Conservation (phyloP, 805 yeast species). For the Cyberlindnera sargentensis region DNA sequence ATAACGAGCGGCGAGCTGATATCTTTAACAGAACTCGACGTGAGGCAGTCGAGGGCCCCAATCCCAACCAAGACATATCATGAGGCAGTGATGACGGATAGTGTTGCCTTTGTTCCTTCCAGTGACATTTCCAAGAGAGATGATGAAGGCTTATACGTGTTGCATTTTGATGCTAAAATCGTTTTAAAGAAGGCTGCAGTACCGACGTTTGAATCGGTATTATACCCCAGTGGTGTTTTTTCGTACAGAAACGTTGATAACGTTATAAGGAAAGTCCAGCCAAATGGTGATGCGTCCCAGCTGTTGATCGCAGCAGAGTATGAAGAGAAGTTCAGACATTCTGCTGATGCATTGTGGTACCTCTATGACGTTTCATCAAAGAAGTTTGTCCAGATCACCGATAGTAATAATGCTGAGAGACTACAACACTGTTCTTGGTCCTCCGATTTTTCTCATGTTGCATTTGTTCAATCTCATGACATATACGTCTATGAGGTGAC, state of each 20-base stretch:
- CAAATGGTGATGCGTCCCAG: slow-evolving; percentile 39
- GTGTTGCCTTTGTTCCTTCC: slow-evolving; percentile 23
- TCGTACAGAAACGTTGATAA: slow-evolving; percentile 34
- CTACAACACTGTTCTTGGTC: slow-evolving; percentile 50
- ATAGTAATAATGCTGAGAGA: slow-evolving; percentile 9
- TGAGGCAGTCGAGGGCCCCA: slow-evolving; percentile 7
- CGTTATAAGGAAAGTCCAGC: slow-evolving; percentile 32
- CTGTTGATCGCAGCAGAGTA: slow-evolving; percentile 51
- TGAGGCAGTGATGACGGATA: background rate
- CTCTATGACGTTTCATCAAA: slow-evolving; percentile 40
- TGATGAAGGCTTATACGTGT: slow-evolving; percentile 40
- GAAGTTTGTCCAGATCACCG: slow-evolving; percentile 26
- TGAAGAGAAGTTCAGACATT: slow-evolving; percentile 58
- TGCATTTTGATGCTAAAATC: slow-evolving; percentile 14
- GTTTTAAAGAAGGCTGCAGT: slow-evolving; percentile 29
- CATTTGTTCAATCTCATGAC: slow-evolving; percentile 51
- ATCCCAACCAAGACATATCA: slow-evolving; percentile 5
- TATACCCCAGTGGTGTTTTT: slow-evolving; percentile 30
- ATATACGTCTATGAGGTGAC: slow-evolving; percentile 40
- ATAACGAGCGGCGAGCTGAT: slow-evolving; percentile 1
- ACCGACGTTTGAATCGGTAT: slow-evolving; percentile 12
- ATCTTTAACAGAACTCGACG: slow-evolving; percentile 7
- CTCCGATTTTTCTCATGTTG: slow-evolving; percentile 47
- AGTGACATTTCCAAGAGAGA: slow-evolving; percentile 20
- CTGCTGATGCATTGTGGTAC: slow-evolving; percentile 57